Conservation (phyloP, 495 filamentous ascomycete genomes). For the Podospora australis region DNA sequence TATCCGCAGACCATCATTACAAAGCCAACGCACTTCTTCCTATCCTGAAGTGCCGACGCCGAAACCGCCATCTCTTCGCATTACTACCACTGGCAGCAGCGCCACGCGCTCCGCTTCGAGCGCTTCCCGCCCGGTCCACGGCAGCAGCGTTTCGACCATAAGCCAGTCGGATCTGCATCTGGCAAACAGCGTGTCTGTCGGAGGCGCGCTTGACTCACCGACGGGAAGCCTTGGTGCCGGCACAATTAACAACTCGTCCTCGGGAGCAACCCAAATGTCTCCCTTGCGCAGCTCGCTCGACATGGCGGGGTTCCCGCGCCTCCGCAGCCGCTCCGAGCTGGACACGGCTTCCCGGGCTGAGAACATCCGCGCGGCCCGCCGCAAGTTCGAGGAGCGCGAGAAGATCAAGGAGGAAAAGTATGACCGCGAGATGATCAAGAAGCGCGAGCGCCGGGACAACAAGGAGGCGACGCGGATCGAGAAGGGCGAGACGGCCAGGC, state of each 20-base stretch:
- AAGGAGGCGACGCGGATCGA: conserved; percentile 40
- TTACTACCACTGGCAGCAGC: conserved; percentile 33
- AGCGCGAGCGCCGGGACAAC: conserved; percentile 41
- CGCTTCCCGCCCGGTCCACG: conserved; percentile 32
- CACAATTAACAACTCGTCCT: conserved; percentile 4
- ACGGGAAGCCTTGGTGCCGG: conserved; percentile 17
- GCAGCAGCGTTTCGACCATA: conserved; percentile 24
- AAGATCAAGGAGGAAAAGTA: conserved; percentile 50
- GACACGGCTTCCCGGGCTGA: conserved; percentile 39
- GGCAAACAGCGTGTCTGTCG: conserved; percentile 13
- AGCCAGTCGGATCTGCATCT: conserved; percentile 38
- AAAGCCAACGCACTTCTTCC: conserved; percentile 39
- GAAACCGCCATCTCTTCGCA: conserved; percentile 32
- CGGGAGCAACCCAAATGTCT: conserved; percentile 31
- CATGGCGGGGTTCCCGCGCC: conserved; percentile 37
- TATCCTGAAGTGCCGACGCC: conserved; percentile 30
- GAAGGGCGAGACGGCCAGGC: conserved; percentile 29
- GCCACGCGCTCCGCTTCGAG: conserved; percentile 19
- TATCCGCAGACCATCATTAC: conserved; percentile 30
- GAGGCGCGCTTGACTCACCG: conserved; percentile 25
- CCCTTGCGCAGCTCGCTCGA: conserved; percentile 48
- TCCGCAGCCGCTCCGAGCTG: conserved; percentile 47
- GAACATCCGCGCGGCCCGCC: conserved; percentile 45
- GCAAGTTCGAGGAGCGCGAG: conserved; percentile 49
- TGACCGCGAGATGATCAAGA: conserved; percentile 48